These are phyloP conservation scores for Hypoxylon perforatum DNA, from an alignment of 495 filamentous ascomycete species.

Conservation along the genomic window DNA sequence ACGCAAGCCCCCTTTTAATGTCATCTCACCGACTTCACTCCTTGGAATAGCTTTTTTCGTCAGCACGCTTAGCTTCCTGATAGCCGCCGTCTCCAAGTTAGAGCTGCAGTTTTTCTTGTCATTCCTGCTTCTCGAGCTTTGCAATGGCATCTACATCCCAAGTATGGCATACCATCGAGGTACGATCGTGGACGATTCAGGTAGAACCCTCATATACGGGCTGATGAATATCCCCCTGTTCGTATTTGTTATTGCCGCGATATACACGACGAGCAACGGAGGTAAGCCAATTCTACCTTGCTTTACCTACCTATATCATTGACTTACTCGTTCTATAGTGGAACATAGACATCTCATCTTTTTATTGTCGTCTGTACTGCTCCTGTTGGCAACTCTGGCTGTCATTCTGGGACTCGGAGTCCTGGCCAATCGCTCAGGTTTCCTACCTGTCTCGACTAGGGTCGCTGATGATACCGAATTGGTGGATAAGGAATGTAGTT, in stretches of 20 bases:
- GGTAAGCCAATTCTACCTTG: conserved; percentile 35
- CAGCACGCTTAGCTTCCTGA: conserved; percentile 41
- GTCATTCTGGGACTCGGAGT: conserved; percentile 19
- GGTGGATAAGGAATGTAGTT: no score
- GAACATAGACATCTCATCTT: conserved; percentile 40
- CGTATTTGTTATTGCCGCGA: conserved; percentile 57
- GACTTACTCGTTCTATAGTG: conserved; percentile 16
- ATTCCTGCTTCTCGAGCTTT: conserved; percentile 57
- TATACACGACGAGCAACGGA: conserved; percentile 47
- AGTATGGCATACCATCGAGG: conserved; percentile 56
- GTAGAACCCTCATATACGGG: conserved; percentile 56
- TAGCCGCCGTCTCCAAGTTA: conserved; percentile 43
- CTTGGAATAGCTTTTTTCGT: conserved; percentile 41
- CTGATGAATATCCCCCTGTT: conserved; percentile 60
- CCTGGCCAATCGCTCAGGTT: neutral
- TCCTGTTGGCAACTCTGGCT: conserved; percentile 35
- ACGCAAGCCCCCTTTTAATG: neutral
- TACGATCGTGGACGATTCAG: conserved; percentile 52
- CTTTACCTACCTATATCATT: neutral
- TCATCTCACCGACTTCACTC: conserved; percentile 38
- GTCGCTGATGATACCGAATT: no score
- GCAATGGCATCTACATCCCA: conserved; percentile 60
- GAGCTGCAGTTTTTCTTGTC: conserved; percentile 50
- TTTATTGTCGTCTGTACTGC: conserved; percentile 35
- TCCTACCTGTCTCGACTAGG: neutral